Percentiles rank a stretch among this genome's conserved stretches.
phyloP scores from a whole-genome alignment of 2,329 filamentous ascomycete genomes.

The Xylaria multiplex region DNA sequence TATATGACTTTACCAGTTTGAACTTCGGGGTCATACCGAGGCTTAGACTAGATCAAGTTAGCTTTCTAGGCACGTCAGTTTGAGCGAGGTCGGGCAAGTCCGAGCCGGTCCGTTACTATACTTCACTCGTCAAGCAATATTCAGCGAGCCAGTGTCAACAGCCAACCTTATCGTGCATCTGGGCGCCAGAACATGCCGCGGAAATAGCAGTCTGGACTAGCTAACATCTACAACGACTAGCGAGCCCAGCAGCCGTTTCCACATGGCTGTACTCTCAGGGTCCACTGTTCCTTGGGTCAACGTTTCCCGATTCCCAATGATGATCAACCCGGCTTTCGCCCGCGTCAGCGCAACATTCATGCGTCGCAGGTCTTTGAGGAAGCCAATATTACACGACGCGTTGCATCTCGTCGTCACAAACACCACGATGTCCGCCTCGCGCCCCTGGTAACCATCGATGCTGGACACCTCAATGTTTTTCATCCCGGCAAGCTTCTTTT shows the following conservation, averaged over 20 bases:
- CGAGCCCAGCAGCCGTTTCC: constrained; percentile 21
- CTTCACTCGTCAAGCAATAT: too few species aligned
- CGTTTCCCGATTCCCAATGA: constrained; percentile 24
- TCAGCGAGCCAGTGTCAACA: too few species aligned
- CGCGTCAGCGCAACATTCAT: constrained; percentile 25
- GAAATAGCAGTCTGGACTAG: neutral
- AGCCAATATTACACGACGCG: constrained; percentile 17
- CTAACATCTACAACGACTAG: constrained; percentile 10
- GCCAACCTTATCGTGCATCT: too few species aligned
- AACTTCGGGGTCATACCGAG: too few species aligned
- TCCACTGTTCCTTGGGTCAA: constrained; percentile 25
- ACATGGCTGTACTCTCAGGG: constrained; percentile 20
- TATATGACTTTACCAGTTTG: too few species aligned
- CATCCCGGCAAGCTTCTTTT: constrained; percentile 24
- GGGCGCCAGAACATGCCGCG: too few species aligned
- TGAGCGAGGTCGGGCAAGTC: too few species aligned
- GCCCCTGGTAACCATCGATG: constrained; percentile 29
- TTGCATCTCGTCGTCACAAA: constrained; percentile 28
- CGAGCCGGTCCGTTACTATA: too few species aligned
- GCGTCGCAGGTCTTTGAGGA: constrained; percentile 21
- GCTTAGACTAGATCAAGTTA: too few species aligned
- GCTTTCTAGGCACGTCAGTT: too few species aligned
- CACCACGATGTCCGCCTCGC: constrained; percentile 28
- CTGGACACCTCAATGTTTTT: constrained; percentile 26
- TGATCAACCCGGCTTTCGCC: constrained; percentile 17